Conservation (phyloP, 768 basidiomycete genomes). For the Amanita inopinata region DNA sequence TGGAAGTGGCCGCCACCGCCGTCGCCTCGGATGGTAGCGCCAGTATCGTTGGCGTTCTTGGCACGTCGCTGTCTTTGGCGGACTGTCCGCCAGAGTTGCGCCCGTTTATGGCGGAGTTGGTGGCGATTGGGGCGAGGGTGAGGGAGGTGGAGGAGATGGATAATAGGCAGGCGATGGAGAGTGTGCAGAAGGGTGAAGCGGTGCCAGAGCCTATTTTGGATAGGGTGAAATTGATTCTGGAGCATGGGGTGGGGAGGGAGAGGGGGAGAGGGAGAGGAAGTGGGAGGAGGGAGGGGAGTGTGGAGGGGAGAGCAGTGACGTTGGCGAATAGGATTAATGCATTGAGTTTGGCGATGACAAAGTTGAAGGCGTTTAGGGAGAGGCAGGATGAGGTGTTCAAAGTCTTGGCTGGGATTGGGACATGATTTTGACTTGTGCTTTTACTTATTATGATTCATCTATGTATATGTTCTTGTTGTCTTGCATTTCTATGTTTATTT, state of each 20-base stretch:
- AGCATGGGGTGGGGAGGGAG: slow-evolving; percentile 45
- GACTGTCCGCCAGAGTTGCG: slow-evolving; percentile 56
- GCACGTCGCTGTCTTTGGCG: slow-evolving; percentile 40
- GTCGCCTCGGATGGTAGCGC: slow-evolving; percentile 39
- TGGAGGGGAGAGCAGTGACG: slow-evolving; percentile 55
- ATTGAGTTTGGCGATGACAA: slow-evolving; percentile 62
- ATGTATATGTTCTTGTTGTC: too few species aligned
- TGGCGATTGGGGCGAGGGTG: slow-evolving; percentile 40
- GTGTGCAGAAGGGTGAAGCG: slow-evolving; percentile 24
- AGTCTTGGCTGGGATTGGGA: slow-evolving; percentile 44
- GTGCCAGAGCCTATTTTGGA: slow-evolving; percentile 43
- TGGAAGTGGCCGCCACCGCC: slow-evolving; percentile 46
- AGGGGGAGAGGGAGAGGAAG: slow-evolving; percentile 20
- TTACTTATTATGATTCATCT: too few species aligned
- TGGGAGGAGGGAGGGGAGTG: slow-evolving; percentile 42
- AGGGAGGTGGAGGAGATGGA: slow-evolving; percentile 45
- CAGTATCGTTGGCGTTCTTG: slow-evolving; percentile 50
- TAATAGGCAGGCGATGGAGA: slow-evolving; percentile 37
- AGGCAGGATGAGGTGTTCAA: slow-evolving; percentile 63
- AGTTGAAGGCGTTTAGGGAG: slow-evolving; percentile 61
- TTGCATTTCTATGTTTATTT: too few species aligned
- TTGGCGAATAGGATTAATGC: slow-evolving; percentile 74
- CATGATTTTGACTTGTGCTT: too few species aligned
- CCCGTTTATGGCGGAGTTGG: slow-evolving; percentile 65
- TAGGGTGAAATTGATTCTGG: slow-evolving; percentile 44